phyloP scores from a whole-genome alignment of 2,329 filamentous ascomycete genomes.

The Beauveria medogensis region DNA sequence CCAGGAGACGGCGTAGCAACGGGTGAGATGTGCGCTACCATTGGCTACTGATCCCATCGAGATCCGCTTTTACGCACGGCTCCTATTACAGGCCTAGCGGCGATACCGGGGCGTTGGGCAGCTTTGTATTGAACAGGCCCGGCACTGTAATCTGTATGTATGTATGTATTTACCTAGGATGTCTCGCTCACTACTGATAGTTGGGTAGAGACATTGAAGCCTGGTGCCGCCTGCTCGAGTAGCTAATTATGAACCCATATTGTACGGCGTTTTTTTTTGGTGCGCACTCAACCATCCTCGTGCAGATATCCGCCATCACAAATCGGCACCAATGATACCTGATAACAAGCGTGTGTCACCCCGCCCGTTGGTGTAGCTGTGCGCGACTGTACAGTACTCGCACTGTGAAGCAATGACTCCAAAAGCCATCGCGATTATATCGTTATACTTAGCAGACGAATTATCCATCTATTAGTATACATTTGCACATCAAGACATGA shows the following conservation, averaged over 20 bases:
- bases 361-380: background rate
- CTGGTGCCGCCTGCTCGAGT: background rate
- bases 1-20: conserved; percentile 26
- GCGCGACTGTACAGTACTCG: too few species aligned
- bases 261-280: too few species aligned
- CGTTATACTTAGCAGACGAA: too few species aligned
- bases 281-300: too few species aligned
- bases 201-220: background rate
- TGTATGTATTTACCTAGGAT: background rate
- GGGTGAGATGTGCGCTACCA: conserved; percentile 12
- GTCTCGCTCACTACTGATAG: background rate
- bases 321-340: too few species aligned
- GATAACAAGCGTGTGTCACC: background rate
- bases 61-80: background rate
- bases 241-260: too few species aligned
- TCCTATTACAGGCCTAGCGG: background rate
- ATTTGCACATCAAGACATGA: too few species aligned
- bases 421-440: too few species aligned
- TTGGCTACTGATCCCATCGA: conserved; percentile 15
- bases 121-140: background rate
- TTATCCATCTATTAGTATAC: too few species aligned
- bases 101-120: background rate
- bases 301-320: too few species aligned
- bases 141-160: background rate
- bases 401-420: too few species aligned